Evolutionary conservation across 23 red algal species (phyloP).

Genomic region (Gracilaria domingensis): DNA sequence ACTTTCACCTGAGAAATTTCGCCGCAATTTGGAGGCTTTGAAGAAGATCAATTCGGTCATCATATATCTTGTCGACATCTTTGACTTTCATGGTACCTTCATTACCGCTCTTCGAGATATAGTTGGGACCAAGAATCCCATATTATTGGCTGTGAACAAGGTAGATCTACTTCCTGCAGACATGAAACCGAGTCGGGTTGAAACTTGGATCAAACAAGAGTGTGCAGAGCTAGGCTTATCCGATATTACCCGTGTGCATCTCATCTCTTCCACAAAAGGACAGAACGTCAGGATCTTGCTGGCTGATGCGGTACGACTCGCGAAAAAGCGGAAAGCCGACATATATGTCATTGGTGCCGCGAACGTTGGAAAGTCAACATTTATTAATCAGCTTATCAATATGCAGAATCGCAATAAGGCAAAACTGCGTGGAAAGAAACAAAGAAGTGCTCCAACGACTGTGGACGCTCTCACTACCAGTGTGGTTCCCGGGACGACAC

Average conservation of each 20-base stretch:
- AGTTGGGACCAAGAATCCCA: slow-evolving; percentile 64
- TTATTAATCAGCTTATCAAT: slow-evolving; percentile 86
- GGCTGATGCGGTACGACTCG: slow-evolving; percentile 66
- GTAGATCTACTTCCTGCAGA: slow-evolving; percentile 85
- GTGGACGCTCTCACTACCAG: slow-evolving; percentile 78
- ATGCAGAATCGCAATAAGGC: slow-evolving; percentile 8
- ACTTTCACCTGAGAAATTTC: slow-evolving; percentile 81
- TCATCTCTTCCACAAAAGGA: slow-evolving; percentile 79
- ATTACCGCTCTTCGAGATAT: slow-evolving; percentile 78
- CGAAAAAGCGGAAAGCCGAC: slow-evolving; percentile 46
- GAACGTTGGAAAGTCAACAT: slow-evolving; percentile 97
- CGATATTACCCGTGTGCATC: slow-evolving; percentile 67
- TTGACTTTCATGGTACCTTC: slow-evolving; percentile 93
- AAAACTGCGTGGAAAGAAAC: not conserved
- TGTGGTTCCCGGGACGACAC: slow-evolving; percentile 94
- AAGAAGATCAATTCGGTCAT: slow-evolving; percentile 63
- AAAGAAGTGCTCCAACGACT: not conserved
- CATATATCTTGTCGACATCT: slow-evolving; percentile 95
- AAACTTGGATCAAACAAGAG: slow-evolving; percentile 81
- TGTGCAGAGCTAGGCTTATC: slow-evolving; percentile 63
- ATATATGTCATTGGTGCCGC: slow-evolving; percentile 96
- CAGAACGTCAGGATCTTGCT: slow-evolving; percentile 67
- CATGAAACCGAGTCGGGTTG: slow-evolving; percentile 72
- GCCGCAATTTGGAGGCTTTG: slow-evolving; percentile 61
- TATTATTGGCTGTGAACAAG: slow-evolving; percentile 93